Percentiles rank a stretch among this genome's conserved stretches.
Evolutionary conservation across 306 rosid species (phyloP).

Genomic region (Fagus crenata): DNA sequence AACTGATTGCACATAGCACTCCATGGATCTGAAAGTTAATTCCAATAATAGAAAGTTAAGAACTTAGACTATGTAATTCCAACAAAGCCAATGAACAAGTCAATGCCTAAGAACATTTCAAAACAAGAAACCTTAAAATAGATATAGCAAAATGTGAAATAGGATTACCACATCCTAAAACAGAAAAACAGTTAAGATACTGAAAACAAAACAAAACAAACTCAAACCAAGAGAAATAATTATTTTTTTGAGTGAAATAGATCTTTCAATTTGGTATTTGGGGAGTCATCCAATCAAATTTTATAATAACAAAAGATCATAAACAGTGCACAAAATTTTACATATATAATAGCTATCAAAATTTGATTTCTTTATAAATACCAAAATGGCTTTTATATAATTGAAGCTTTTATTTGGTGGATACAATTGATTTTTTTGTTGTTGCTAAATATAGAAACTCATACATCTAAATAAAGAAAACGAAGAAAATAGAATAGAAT

Average conservation of each 20-base stretch:
- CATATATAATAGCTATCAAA: no score
- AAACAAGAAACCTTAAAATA: background rate
- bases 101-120: background rate
- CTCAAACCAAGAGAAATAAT: background rate
- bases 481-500: no score
- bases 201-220: background rate
- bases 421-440: no score
- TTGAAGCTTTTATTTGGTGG: no score
- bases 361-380: no score
- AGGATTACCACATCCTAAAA: background rate
- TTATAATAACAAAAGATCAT: no score
- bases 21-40: conserved; percentile 59
- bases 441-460: no score
- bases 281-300: background rate
- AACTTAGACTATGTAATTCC: background rate
- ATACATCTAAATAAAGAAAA: no score
- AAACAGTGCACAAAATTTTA: no score
- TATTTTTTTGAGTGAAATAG: background rate
- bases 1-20: conserved; percentile 66
- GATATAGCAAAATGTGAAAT: no score
- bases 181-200: background rate
- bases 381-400: no score
- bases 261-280: background rate
- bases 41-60: background rate
- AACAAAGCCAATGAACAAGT: background rate